Evolutionary conservation across 164 flowering plant genomes (phyloP).

Genomic region (Stephania cephalantha): DNA sequence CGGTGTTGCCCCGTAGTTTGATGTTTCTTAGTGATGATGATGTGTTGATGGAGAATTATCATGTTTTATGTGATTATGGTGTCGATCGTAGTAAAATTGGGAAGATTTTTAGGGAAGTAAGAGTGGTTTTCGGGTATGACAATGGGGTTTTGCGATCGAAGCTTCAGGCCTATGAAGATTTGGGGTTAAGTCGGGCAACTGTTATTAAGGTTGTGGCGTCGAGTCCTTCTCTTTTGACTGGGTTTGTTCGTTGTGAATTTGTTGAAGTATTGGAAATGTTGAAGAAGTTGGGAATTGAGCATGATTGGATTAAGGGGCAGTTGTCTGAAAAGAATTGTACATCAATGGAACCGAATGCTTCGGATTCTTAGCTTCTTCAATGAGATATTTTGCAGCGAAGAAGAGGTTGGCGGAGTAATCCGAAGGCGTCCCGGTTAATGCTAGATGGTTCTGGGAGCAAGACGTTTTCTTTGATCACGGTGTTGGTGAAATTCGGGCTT

Average conservation of each 20-base stretch:
- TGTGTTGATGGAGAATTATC: slow-evolving; percentile 48
- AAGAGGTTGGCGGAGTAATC: slow-evolving; percentile 33
- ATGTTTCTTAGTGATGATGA: slow-evolving; percentile 51
- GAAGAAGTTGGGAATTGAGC: slow-evolving; percentile 32
- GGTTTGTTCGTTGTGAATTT: slow-evolving; percentile 30
- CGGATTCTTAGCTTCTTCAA: slow-evolving; percentile 29
- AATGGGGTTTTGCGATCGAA: slow-evolving; percentile 40
- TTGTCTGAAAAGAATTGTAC: slow-evolving; percentile 31
- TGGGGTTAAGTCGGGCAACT: slow-evolving; percentile 30
- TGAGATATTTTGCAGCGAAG: slow-evolving; percentile 29
- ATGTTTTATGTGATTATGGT: slow-evolving; percentile 50
- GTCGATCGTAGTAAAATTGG: slow-evolving; percentile 51
- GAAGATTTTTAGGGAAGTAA: slow-evolving; percentile 43
- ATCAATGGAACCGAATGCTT: slow-evolving; percentile 46
- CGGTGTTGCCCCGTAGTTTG: slow-evolving; percentile 40
- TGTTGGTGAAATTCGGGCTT: slow-evolving; percentile 47
- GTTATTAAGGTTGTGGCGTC: slow-evolving; percentile 43
- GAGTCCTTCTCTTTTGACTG: slow-evolving; percentile 45
- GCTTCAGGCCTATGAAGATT: slow-evolving; percentile 45
- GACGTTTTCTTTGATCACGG: slow-evolving; percentile 30
- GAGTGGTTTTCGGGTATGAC: slow-evolving; percentile 36
- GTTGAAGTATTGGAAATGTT: slow-evolving; percentile 30
- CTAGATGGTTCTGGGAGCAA: slow-evolving; percentile 48
- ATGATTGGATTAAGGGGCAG: slow-evolving; percentile 38
- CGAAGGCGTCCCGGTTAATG: slow-evolving; percentile 39